phyloP scores from a whole-genome alignment of 2,329 filamentous ascomycete species.

The Pezicula radicicola region DNA sequence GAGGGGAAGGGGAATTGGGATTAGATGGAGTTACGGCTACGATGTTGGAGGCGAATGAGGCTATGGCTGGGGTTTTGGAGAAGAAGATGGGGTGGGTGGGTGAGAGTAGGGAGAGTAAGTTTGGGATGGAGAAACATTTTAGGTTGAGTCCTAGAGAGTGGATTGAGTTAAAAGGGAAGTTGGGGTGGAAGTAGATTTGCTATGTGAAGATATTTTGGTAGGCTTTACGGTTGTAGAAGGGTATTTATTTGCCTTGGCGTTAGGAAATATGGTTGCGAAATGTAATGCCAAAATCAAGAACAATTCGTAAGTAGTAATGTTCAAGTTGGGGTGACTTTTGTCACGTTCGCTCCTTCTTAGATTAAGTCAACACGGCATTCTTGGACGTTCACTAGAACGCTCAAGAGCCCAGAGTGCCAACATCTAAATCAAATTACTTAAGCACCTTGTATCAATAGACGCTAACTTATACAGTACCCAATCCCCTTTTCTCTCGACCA shows the following conservation, averaged over 20 bases:
- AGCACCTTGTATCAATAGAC: too few relatives aligned
- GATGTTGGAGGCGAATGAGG: neutral
- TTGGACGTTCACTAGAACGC: too few relatives aligned
- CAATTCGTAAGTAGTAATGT: too few relatives aligned
- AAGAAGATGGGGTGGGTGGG: conserved; percentile 2
- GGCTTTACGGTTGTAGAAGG: too few relatives aligned
- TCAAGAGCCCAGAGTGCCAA: too few relatives aligned
- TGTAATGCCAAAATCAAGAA: neutral
- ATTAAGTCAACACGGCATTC: too few relatives aligned
- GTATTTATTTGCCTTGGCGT: neutral
- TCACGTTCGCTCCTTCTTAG: too few relatives aligned
- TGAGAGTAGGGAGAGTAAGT: neutral
- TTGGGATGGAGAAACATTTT: neutral
- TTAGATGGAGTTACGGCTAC: neutral
- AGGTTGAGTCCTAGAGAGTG: neutral
- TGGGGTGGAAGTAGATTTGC: neutral
- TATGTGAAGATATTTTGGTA: too few relatives aligned
- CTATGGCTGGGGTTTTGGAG: neutral
- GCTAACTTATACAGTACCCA: too few relatives aligned
- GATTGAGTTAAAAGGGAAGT: neutral
- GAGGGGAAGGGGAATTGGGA: neutral
- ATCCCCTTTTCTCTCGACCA: too few relatives aligned
- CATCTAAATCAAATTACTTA: too few relatives aligned
- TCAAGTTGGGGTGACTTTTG: too few relatives aligned
- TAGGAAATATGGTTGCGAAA: neutral